A percentile compares a stretch with the other conserved stretches of the same genome.
phyloP scores from a whole-genome alignment of 2,329 filamentous ascomycete genomes.

The Claviceps monticola region DNA sequence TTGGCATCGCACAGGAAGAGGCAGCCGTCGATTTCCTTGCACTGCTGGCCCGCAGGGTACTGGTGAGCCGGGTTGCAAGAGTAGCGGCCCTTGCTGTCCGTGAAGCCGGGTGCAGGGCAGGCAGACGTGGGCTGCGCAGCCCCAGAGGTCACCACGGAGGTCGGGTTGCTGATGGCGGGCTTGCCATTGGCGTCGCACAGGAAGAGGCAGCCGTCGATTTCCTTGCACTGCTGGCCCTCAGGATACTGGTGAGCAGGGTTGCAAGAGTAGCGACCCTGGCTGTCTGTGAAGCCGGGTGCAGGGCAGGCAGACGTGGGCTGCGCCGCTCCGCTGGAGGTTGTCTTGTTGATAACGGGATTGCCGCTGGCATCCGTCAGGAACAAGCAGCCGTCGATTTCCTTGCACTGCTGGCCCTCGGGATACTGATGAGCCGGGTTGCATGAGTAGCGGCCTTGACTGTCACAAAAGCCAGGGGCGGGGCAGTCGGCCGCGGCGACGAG shows the following conservation, averaged over 20 bases:
- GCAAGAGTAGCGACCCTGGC: slow-evolving; percentile 10
- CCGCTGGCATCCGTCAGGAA: not conserved
- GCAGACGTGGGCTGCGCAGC: not conserved
- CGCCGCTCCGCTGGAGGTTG: not conserved
- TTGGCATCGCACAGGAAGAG: slow-evolving; percentile 4
- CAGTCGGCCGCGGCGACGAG: not conserved
- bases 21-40: slow-evolving; percentile 8
- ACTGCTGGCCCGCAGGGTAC: slow-evolving; percentile 10
- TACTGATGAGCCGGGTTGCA: slow-evolving; percentile 9
- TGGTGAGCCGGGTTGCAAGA: slow-evolving; percentile 11
- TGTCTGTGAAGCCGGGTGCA: slow-evolving; percentile 5
- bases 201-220: slow-evolving; percentile 8
- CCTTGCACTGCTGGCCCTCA: slow-evolving; percentile 8
- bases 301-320: not conserved
- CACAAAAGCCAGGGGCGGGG: slow-evolving; percentile 5
- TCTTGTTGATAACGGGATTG: not conserved
- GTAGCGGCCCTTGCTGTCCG: slow-evolving; percentile 9
- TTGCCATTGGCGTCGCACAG: slow-evolving; percentile 3
- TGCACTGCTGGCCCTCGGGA: slow-evolving; percentile 5
- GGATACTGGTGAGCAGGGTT: slow-evolving; percentile 12
- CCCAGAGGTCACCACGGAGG: not conserved
- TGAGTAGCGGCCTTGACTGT: slow-evolving; percentile 1
- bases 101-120: slow-evolving; percentile 1
- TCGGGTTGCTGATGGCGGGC: not conserved
- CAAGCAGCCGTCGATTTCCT: not conserved